Evolutionary conservation across 2,329 filamentous ascomycete species (phyloP).

Genomic region (Verticillium zaregamsianum): DNA sequence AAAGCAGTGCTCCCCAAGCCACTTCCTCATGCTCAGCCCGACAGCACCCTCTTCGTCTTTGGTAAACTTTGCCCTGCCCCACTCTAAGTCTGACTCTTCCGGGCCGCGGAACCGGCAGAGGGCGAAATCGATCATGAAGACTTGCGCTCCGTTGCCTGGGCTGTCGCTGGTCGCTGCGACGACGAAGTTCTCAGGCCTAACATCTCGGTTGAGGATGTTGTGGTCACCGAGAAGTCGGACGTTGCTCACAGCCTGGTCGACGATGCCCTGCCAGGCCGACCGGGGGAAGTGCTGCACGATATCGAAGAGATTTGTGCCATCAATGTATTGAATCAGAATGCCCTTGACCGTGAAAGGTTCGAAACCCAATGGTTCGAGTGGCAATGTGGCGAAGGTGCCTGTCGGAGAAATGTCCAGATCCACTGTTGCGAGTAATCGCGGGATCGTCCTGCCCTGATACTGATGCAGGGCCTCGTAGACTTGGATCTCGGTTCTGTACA

Average conservation of each 20-base stretch:
- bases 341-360: constrained; percentile 10
- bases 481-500: constrained; percentile 12
- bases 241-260: constrained; percentile 15
- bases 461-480: constrained; percentile 12
- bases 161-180: neutral
- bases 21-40: constrained; percentile 11
- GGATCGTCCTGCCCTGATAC: constrained; percentile 15
- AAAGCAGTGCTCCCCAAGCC: constrained; percentile 1
- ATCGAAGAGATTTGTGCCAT: constrained; percentile 9
- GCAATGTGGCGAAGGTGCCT: neutral
- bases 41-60: constrained; percentile 18
- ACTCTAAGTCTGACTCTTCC: constrained; percentile 16
- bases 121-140: constrained; percentile 22
- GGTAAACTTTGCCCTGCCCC: constrained; percentile 13
- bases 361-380: neutral
- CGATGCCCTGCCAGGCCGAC: constrained; percentile 12
- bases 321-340: constrained; percentile 15
- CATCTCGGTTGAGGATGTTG: constrained; percentile 18
- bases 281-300: constrained; percentile 4
- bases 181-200: constrained; percentile 19
- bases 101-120: constrained; percentile 12
- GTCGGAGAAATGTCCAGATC: constrained; percentile 3
- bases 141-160: constrained; percentile 2
- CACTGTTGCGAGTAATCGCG: constrained; percentile 11
- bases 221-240: constrained; percentile 16